phyloP scores from a whole-genome alignment of 176 grass and related monocot genomes.

The Hsuehochloa calcarea region DNA sequence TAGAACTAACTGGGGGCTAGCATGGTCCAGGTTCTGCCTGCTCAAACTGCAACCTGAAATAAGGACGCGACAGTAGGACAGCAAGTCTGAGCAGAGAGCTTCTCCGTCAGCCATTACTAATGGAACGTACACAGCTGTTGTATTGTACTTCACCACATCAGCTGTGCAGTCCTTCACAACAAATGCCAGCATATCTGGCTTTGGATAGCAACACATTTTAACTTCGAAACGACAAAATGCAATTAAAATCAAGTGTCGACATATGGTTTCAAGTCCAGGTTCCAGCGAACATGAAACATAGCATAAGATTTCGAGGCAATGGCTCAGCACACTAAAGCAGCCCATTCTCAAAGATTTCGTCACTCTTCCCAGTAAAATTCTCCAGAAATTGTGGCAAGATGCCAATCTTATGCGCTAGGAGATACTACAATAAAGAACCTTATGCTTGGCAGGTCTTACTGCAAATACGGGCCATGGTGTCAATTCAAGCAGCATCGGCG shows the following conservation, averaged over 20 bases:
- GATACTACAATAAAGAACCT: neutral
- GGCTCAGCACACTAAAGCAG: constrained; percentile 5
- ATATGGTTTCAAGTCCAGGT: constrained; percentile 17
- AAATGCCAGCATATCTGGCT: neutral
- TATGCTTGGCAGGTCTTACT: neutral
- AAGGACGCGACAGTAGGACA: neutral
- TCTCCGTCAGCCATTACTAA: neutral
- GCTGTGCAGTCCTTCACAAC: neutral
- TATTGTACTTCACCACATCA: neutral
- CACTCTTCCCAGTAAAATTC: constrained; percentile 24
- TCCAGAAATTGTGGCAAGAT: constrained; percentile 5
- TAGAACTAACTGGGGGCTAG: neutral
- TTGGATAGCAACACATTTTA: neutral
- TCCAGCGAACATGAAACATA: constrained; percentile 31
- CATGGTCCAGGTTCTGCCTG: neutral
- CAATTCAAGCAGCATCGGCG: constrained; percentile 65
- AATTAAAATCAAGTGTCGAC: neutral
- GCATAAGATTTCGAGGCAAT: neutral
- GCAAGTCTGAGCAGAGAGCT: neutral
- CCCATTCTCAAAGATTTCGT: constrained; percentile 13
- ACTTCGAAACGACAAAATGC: neutral
- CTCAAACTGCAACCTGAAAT: neutral
- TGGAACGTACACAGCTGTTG: neutral
- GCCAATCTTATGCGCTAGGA: constrained; percentile 13
- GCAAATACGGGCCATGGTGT: neutral